These are phyloP conservation scores for carrot (Daucus carota) DNA, from an alignment of 129 eudicot genomes.

Conservation along the genomic window DH1_v3.0 NC_030385.2:36236001-36236500, in stretches of 20 bases:
- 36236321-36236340: background rate
- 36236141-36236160: too few relatives aligned
- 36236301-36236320: background rate
- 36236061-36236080: too few relatives aligned
- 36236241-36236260: background rate
- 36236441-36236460: constrained; percentile 33
- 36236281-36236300: background rate
- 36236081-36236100: too few relatives aligned
- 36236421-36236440: background rate
- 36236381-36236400: too few relatives aligned
- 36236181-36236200: background rate
- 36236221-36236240: background rate
- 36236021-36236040: too few relatives aligned
- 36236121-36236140: too few relatives aligned
- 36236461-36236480: background rate
- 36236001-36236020: too few relatives aligned
- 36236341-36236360: background rate
- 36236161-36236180: background rate
- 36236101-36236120: too few relatives aligned
- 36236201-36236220: too few relatives aligned
- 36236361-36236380: background rate
- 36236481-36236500: too few relatives aligned
- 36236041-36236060: too few relatives aligned
- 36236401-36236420: constrained; percentile 11
- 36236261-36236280: background rate